These are phyloP conservation scores for Lichtheimia hyalospora DNA, from an alignment of 371 early-diverging fungal species.

Conservation along the genomic window DNA sequence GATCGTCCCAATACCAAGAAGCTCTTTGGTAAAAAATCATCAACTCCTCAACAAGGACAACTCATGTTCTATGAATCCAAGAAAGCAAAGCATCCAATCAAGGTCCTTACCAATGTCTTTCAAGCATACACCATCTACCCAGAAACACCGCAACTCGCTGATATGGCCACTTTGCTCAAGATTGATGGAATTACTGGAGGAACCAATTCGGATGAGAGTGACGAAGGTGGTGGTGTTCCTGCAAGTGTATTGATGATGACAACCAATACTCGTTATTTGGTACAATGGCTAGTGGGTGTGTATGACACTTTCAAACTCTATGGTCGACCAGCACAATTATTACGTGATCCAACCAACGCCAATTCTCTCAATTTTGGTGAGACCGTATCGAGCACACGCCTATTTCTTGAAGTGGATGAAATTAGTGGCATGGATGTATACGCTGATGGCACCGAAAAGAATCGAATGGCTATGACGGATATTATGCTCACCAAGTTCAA, in stretches of 20 bases:
- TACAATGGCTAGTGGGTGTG: constrained; percentile 43
- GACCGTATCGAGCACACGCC: constrained; percentile 14
- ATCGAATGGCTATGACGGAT: constrained; percentile 27
- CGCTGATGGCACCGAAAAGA: constrained; percentile 19
- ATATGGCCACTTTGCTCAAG: constrained; percentile 42
- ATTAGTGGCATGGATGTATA: constrained; percentile 24
- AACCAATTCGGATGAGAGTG: constrained; percentile 10
- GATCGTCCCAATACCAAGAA: constrained; percentile 56
- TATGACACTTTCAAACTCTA: constrained; percentile 55
- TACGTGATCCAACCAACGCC: constrained; percentile 27
- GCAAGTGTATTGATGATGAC: constrained; percentile 45
- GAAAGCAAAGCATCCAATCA: constrained; percentile 58
- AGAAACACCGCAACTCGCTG: constrained; percentile 44
- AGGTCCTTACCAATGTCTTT: constrained; percentile 57
- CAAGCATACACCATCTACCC: constrained; percentile 80
- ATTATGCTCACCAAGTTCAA: constrained; percentile 23
- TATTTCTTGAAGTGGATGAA: constrained; percentile 39
- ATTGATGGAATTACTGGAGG: constrained; percentile 36
- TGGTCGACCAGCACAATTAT: constrained; percentile 41
- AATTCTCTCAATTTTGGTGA: constrained; percentile 43
- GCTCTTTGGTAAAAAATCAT: constrained; percentile 52
- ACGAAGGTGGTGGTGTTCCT: constrained; percentile 11
- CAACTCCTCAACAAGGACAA: constrained; percentile 49
- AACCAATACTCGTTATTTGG: constrained; percentile 38
- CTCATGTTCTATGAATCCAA: constrained; percentile 60